Evolutionary conservation across 1,284 basidiomycete species (phyloP).

Genomic region (Mrakiaceae sp.): DNA sequence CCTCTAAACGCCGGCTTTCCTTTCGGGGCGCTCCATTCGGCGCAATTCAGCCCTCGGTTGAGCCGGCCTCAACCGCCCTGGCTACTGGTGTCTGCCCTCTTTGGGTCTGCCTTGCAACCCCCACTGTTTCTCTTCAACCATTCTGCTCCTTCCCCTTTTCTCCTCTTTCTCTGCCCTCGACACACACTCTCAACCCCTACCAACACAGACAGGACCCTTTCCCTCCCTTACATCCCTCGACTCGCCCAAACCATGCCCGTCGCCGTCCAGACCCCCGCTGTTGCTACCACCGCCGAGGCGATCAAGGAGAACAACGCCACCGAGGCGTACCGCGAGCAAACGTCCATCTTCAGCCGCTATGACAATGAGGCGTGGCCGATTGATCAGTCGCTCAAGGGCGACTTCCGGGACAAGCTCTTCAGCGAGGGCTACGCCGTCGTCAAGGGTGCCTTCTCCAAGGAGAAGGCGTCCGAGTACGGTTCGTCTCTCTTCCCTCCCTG

Average conservation of each 20-base stretch:
- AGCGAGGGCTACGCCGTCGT: slow-evolving; percentile 24
- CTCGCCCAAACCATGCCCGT: background rate
- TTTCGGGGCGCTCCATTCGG: too few relatives aligned
- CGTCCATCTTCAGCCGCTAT: background rate
- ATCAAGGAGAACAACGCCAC: background rate
- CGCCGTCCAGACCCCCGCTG: background rate
- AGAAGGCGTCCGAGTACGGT: slow-evolving; percentile 22
- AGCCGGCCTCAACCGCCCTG: too few relatives aligned
- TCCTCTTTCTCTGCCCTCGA: background rate
- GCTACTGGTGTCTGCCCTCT: background rate
- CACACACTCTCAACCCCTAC: background rate
- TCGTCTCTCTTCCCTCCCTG: too few relatives aligned
- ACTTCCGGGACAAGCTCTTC: slow-evolving; percentile 13
- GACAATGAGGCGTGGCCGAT: background rate
- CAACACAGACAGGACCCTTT: too few relatives aligned
- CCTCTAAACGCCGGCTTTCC: too few relatives aligned
- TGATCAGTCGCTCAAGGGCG: background rate
- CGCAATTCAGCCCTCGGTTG: too few relatives aligned
- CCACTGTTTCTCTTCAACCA: background rate
- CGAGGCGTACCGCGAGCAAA: background rate
- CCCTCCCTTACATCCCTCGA: too few relatives aligned
- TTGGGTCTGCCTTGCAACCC: background rate
- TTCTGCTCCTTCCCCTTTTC: background rate
- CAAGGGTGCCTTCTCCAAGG: slow-evolving; percentile 24
- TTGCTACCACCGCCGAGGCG: background rate